Percentiles rank a stretch among this genome's conserved stretches.
Evolutionary conservation across 805 yeast genomes (phyloP).

Genomic region (Candida michaelii): DNA sequence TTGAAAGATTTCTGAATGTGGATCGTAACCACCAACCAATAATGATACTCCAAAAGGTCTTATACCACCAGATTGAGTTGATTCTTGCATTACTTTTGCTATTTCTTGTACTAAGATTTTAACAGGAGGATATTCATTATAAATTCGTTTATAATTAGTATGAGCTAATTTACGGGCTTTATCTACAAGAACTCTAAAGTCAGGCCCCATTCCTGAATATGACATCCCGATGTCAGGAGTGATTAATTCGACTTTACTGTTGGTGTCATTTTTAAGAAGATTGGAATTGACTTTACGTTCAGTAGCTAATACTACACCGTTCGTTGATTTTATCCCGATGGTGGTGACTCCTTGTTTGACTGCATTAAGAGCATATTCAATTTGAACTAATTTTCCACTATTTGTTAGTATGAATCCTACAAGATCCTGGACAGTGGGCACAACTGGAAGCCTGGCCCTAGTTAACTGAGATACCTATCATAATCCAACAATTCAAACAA

Average conservation of each 20-base stretch:
- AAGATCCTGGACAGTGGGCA: too few species aligned
- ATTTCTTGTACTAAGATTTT: slow-evolving; percentile 90
- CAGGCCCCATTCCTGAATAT: slow-evolving; percentile 99
- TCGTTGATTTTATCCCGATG: slow-evolving; percentile 88
- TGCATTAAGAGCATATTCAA: slow-evolving; percentile 95
- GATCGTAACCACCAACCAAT: slow-evolving; percentile 92
- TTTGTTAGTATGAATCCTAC: slow-evolving; percentile 11
- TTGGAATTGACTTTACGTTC: slow-evolving; percentile 87
- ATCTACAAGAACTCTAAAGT: slow-evolving; percentile 90
- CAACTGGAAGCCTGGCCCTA: too few species aligned
- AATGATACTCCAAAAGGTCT: slow-evolving; percentile 98
- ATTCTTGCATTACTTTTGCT: slow-evolving; percentile 96
- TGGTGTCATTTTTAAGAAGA: slow-evolving; percentile 69
- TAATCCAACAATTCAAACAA: too few species aligned
- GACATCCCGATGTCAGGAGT: slow-evolving; percentile 97
- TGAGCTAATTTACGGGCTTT: slow-evolving; percentile 92
- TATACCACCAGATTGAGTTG: slow-evolving; percentile 98
- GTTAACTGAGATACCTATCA: too few species aligned
- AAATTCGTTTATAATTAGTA: slow-evolving; percentile 86
- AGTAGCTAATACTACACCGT: slow-evolving; percentile 95
- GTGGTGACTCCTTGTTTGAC: slow-evolving; percentile 98
- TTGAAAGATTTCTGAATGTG: slow-evolving; percentile 62
- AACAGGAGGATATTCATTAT: slow-evolving; percentile 97
- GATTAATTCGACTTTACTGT: slow-evolving; percentile 74
- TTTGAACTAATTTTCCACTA: slow-evolving; percentile 96